Evolutionary conservation across 768 basidiomycete genomes (phyloP).

Genomic region (Chiua virens): DNA sequence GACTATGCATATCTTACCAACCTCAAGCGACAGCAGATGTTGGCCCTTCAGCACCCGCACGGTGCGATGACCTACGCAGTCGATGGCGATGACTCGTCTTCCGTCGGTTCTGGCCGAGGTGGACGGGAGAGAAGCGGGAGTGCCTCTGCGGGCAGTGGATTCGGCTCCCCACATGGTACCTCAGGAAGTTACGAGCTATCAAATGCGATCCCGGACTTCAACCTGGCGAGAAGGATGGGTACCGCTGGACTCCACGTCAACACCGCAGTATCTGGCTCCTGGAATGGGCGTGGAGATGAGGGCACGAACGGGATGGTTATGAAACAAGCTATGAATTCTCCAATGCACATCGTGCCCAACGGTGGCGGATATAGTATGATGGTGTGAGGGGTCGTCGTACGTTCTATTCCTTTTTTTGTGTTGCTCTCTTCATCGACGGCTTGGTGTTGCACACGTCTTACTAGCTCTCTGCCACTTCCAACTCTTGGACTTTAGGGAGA

Average conservation of each 20-base stretch:
- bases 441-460: constrained; percentile 11
- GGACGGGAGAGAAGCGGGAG: constrained; percentile 38
- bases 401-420: constrained; percentile 4
- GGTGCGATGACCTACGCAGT: constrained; percentile 23
- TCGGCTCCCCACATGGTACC: constrained; percentile 32
- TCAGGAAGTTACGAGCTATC: constrained; percentile 38
- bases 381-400: constrained; percentile 26
- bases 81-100: constrained; percentile 41
- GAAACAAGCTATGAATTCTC: constrained; percentile 34
- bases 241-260: constrained; percentile 27
- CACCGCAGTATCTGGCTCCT: constrained; percentile 22
- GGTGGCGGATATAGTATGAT: constrained; percentile 40
- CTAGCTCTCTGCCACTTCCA: constrained; percentile 2
- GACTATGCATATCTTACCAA: constrained; percentile 28
- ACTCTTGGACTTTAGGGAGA: constrained; percentile 16
- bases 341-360: constrained; percentile 41
- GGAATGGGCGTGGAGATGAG: constrained; percentile 28
- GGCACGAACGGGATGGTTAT: constrained; percentile 35
- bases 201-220: constrained; percentile 28
- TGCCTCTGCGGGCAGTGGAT: constrained; percentile 34
- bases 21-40: constrained; percentile 28
- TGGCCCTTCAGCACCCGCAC: constrained; percentile 34
- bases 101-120: constrained; percentile 36
- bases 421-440: background rate
- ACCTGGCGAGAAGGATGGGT: constrained; percentile 21